phyloP scores from a whole-genome alignment of 2,329 filamentous ascomycete genomes.

The Colletotrichum spinosum region DNA sequence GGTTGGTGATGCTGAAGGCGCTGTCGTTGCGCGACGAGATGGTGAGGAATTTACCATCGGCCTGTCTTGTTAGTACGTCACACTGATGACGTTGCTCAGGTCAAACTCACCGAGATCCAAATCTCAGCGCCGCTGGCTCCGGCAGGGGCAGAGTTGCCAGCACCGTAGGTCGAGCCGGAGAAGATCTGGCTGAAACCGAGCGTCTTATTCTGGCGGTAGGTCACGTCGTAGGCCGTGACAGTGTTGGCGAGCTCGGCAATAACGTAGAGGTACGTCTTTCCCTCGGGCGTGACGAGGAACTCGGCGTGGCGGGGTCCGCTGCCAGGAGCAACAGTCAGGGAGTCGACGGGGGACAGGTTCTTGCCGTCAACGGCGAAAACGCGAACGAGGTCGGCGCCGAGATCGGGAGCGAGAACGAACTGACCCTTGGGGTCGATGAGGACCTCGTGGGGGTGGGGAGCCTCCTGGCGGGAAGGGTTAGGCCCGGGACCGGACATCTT shows the following conservation, averaged over 20 bases:
- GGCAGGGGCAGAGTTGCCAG: constrained; percentile 52
- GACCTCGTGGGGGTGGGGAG: constrained; percentile 73
- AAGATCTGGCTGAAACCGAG: constrained; percentile 61
- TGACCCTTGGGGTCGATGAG: constrained; percentile 72
- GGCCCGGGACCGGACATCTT: constrained; percentile 51
- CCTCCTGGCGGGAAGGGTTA: constrained; percentile 61
- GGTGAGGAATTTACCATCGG: constrained; percentile 71
- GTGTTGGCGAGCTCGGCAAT: constrained; percentile 71
- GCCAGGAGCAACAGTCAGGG: constrained; percentile 60
- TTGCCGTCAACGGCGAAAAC: constrained; percentile 64
- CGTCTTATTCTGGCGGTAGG: constrained; percentile 57
- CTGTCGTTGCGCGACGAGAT: constrained; percentile 76
- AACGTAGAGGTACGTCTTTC: constrained; percentile 68
- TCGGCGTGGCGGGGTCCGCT: constrained; percentile 73
- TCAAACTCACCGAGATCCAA: constrained; percentile 65
- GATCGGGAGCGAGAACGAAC: constrained; percentile 74
- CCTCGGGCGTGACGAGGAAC: constrained; percentile 60
- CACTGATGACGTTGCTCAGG: not conserved
- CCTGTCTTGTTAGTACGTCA: constrained; percentile 50
- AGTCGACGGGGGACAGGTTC: constrained; percentile 53
- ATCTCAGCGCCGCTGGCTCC: constrained; percentile 67
- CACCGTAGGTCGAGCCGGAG: constrained; percentile 60
- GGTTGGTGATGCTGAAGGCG: constrained; percentile 61
- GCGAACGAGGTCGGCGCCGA: constrained; percentile 73
- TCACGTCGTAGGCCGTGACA: constrained; percentile 67